Conservation (phyloP, 108 stramenopile genomes). For the Nitzschia inconspicua region DNA sequence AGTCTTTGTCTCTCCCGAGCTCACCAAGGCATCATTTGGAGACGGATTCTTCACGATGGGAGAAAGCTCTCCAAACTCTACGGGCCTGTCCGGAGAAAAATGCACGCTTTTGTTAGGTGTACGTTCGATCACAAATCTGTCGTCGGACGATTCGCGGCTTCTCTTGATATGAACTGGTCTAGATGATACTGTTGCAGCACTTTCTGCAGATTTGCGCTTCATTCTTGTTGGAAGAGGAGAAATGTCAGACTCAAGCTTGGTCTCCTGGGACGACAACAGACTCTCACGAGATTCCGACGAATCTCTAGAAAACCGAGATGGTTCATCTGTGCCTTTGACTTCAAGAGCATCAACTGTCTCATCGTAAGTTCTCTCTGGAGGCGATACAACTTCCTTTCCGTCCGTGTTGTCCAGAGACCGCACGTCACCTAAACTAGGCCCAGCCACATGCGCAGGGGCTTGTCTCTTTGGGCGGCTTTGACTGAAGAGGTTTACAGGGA, state of each 20-base stretch:
- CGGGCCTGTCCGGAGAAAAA: conserved; percentile 32
- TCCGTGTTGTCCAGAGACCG: not conserved
- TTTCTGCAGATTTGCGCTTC: too few relatives aligned
- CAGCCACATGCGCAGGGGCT: not conserved
- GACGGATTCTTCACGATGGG: conserved; percentile 13
- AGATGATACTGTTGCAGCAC: too few relatives aligned
- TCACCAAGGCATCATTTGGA: not conserved
- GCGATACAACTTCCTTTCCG: not conserved
- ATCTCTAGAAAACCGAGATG: not conserved
- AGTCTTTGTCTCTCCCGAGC: conserved; percentile 23
- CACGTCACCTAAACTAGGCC: not conserved
- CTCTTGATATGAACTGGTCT: too few relatives aligned
- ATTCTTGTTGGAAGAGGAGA: too few relatives aligned
- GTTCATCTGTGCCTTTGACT: not conserved
- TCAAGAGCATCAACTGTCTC: not conserved
- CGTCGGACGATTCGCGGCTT: too few relatives aligned
- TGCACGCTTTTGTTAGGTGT: conserved; percentile 13
- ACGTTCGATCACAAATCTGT: too few relatives aligned
- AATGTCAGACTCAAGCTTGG: too few relatives aligned
- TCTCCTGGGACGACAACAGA: too few relatives aligned
- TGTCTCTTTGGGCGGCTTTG: conserved; percentile 7
- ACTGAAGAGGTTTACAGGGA: conserved; percentile 57
- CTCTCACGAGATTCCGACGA: too few relatives aligned
- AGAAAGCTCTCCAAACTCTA: conserved; percentile 27
- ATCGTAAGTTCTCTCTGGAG: not conserved